Percentiles rank a stretch among this genome's conserved stretches.
These are phyloP conservation scores for Triangularia setosa DNA, from an alignment of 2,329 filamentous ascomycete species.

Conservation along the genomic window DNA sequence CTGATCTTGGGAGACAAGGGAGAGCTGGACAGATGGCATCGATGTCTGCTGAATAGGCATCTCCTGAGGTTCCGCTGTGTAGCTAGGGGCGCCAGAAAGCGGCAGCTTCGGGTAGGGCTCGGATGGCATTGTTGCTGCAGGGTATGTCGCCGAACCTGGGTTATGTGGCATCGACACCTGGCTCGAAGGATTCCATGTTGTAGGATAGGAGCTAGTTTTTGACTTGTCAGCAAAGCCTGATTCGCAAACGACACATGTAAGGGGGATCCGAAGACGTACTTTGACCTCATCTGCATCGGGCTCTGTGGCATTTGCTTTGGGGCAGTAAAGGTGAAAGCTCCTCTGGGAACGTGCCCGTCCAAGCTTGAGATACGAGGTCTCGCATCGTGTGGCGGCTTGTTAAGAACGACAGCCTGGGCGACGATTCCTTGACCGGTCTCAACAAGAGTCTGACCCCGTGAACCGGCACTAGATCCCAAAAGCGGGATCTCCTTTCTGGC, in stretches of 20 bases:
- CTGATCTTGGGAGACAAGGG: slow-evolving; percentile 47
- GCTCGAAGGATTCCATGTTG: slow-evolving; percentile 48
- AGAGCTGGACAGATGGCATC: slow-evolving; percentile 52
- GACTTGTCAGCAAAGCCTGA: neutral
- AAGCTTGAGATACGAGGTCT: slow-evolving; percentile 51
- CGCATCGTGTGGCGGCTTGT: slow-evolving; percentile 46
- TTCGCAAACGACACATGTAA: neutral
- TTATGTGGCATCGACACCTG: slow-evolving; percentile 47
- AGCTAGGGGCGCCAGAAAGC: slow-evolving; percentile 45
- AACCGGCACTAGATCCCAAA: slow-evolving; percentile 69
- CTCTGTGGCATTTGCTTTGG: slow-evolving; percentile 50
- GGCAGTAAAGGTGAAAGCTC: slow-evolving; percentile 55
- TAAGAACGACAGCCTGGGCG: slow-evolving; percentile 51
- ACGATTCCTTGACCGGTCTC: slow-evolving; percentile 60
- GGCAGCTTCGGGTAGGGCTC: slow-evolving; percentile 54
- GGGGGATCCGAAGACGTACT: slow-evolving; percentile 43
- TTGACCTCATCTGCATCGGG: slow-evolving; percentile 54
- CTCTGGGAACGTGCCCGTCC: slow-evolving; percentile 46
- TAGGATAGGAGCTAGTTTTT: slow-evolving; percentile 49
- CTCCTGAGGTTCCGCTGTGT: slow-evolving; percentile 50
- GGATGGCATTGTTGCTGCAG: slow-evolving; percentile 46
- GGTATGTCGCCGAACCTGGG: slow-evolving; percentile 46
- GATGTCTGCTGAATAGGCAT: slow-evolving; percentile 50
- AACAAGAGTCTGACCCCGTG: slow-evolving; percentile 71
- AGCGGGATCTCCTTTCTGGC: slow-evolving; percentile 89